Conservation (phyloP, 2,329 filamentous ascomycete species). For the Zymoseptoria passerinii region DNA sequence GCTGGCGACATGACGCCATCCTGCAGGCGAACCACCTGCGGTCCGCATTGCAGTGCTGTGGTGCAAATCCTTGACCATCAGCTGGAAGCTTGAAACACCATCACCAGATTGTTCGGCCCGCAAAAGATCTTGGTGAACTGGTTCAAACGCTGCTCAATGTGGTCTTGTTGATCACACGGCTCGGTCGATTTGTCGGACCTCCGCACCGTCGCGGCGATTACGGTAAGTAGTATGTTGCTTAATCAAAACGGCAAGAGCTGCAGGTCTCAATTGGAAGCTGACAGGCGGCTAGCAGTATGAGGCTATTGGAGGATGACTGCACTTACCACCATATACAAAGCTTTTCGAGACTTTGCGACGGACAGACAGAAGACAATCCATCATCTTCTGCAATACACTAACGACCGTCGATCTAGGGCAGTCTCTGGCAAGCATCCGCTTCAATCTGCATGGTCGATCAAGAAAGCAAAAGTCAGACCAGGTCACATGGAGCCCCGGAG, state of each 20-base stretch:
- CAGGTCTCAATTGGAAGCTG: neutral
- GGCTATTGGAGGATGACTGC: neutral
- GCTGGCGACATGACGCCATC: constrained; percentile 3
- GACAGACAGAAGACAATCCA: neutral
- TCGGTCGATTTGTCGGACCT: constrained; percentile 7
- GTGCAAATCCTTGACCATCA: constrained; percentile 13
- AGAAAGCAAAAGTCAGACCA: neutral
- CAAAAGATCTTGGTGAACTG: neutral
- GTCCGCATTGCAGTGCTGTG: constrained; percentile 7
- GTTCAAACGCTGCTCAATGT: neutral
- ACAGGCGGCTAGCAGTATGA: neutral
- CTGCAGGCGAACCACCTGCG: constrained; percentile 9
- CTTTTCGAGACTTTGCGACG: neutral
- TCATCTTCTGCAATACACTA: neutral
- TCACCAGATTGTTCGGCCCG: neutral
- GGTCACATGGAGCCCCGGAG: neutral
- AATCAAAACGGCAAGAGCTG: neutral
- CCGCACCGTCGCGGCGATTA: constrained; percentile 1
- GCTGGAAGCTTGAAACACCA: constrained; percentile 2
- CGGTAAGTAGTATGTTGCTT: neutral
- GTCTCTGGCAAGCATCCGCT: neutral
- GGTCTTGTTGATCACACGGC: constrained; percentile 15
- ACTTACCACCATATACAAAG: neutral
- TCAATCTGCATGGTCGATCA: neutral
- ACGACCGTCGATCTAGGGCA: neutral